Conservation (phyloP, 345 rosid genomes). For the Lagerstroemia speciosa region DNA sequence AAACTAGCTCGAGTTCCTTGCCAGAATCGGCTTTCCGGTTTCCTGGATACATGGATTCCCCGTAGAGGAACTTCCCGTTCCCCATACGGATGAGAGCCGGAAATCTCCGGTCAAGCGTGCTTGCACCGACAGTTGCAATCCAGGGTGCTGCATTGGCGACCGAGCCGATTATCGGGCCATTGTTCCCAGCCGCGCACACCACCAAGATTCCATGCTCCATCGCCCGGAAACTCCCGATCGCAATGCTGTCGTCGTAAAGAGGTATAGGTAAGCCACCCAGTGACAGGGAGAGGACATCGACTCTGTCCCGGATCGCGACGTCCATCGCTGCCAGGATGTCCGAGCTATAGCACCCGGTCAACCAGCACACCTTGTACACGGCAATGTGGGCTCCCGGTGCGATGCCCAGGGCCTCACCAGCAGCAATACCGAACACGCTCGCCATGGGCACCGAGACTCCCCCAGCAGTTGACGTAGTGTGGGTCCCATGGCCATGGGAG, state of each 20-base stretch:
- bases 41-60: slow-evolving; percentile 75
- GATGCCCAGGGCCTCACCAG: slow-evolving; percentile 79
- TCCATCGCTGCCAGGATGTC: slow-evolving; percentile 88
- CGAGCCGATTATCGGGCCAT: slow-evolving; percentile 65
- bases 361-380: slow-evolving; percentile 84
- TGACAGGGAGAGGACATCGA: slow-evolving; percentile 81
- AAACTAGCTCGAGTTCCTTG: slow-evolving; percentile 55
- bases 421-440: slow-evolving; percentile 59
- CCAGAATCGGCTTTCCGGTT: slow-evolving; percentile 24
- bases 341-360: slow-evolving; percentile 76
- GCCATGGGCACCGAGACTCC: slow-evolving; percentile 66
- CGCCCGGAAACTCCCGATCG: slow-evolving; percentile 86
- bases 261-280: slow-evolving; percentile 85
- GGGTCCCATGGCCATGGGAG: slow-evolving; percentile 85
- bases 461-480: slow-evolving; percentile 77
- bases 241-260: slow-evolving; percentile 68
- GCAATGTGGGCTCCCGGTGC: slow-evolving; percentile 87
- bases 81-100: slow-evolving; percentile 63
- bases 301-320: slow-evolving; percentile 65
- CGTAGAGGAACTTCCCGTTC: slow-evolving; percentile 49
- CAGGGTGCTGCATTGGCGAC: slow-evolving; percentile 92
- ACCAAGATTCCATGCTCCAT: slow-evolving; percentile 76
- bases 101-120: slow-evolving; percentile 76
- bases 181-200: slow-evolving; percentile 85
- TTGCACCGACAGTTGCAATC: slow-evolving; percentile 80